Evolutionary conservation across 768 basidiomycete genomes (phyloP), one percentile per base, ranked within the genome.

Genomic region (Pleurotus tuoliensis): DNA sequence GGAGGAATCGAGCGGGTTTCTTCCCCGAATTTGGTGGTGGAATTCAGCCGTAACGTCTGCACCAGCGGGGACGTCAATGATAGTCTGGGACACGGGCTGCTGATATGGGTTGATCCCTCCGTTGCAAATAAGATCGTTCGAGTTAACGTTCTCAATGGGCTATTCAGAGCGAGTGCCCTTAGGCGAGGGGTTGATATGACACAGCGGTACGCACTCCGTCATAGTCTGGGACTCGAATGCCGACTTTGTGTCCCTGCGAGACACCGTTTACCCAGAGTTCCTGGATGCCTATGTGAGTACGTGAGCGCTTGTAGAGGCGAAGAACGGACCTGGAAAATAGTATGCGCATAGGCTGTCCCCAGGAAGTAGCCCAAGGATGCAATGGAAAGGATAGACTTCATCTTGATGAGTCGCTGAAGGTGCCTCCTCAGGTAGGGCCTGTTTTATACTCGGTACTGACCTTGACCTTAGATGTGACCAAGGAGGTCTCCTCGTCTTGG

Each of bases 101-200:
- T 75, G 74, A 64, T 80, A 81, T 3, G 79, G 80, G 63, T 82
- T 83, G 61, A 80, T 80, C 11, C 81, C 81, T 18, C 82, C 81
- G 50, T 84, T 84, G 74, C 83, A 84, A 57, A 83, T 83, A 30
- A 77, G 51, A 60, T 77, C 77, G 67, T 81, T 81, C 0, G 79
- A 81, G 6, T 75, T 80, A 11, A 84, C 81, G 62, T 84, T 78
- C 13, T 66, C 80, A 56, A 85, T 82, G 13, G 82, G 81, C 81
- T 82, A 51, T 20, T 53, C 9, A 50, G 30, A 30, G n/a, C 7
- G 8, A 25, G 45, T 34, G 16, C 49, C 41, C 34, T 16, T 50
- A 39, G 37, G 8, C 54, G 40, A 34, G 24, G 11, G 25, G 38
- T 25, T 5, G 11, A 16, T 1, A 18, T 9, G 3, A 24, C 38